These are phyloP conservation scores for Cytidiella melzeri DNA, from an alignment of 768 basidiomycete species.

Conservation along the genomic window DNA sequence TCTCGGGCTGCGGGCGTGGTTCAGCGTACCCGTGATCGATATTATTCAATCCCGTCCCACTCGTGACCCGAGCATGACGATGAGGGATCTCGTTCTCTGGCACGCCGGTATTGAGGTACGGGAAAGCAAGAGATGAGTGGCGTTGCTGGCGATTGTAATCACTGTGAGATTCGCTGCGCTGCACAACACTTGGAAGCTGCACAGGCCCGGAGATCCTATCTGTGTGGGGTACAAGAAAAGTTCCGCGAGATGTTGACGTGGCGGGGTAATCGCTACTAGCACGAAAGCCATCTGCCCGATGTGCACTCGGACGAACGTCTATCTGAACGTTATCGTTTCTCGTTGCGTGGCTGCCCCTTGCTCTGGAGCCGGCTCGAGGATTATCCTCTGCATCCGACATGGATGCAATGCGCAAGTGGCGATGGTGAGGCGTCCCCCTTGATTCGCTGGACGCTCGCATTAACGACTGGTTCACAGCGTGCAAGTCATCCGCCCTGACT, in stretches of 20 bases:
- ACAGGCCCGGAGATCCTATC: constrained; percentile 6
- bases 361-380: background rate
- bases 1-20: background rate
- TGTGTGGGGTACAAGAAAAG: background rate
- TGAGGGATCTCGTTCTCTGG: background rate
- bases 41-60: background rate
- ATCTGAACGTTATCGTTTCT: background rate
- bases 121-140: background rate
- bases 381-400: background rate
- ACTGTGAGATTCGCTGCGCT: background rate
- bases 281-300: background rate
- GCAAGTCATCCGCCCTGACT: too few species aligned
- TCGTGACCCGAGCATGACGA: background rate
- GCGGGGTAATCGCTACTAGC: background rate
- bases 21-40: background rate
- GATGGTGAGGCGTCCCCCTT: background rate
- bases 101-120: background rate
- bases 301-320: background rate
- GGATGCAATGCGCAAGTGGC: background rate
- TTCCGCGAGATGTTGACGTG: background rate
- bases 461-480: background rate
- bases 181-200: background rate
- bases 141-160: constrained; percentile 3
- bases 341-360: background rate
- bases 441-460: background rate